Evolutionary conservation across 208 protist genomes (phyloP).

Genomic region (Herpetomonas muscarum): DNA sequence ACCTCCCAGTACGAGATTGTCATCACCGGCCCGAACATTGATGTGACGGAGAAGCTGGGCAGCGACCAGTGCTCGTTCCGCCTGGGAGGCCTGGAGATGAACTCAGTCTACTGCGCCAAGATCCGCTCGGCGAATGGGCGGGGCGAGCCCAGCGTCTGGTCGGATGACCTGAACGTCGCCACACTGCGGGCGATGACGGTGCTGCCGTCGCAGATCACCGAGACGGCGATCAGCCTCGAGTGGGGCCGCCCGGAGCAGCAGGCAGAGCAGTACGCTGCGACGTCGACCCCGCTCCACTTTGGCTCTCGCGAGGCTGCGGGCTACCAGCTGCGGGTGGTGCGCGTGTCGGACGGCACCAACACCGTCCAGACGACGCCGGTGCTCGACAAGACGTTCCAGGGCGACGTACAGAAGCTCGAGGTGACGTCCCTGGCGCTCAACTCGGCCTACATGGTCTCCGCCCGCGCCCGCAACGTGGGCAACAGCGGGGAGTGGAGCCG

Average conservation of each 20-base stretch:
- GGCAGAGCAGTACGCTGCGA: slow-evolving; percentile 23
- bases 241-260: slow-evolving; percentile 72
- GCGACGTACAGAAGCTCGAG: neutral
- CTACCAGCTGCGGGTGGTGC: slow-evolving; percentile 30
- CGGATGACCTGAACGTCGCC: slow-evolving; percentile 43
- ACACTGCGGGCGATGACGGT: slow-evolving; percentile 63
- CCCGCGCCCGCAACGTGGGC: slow-evolving; percentile 46
- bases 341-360: slow-evolving; percentile 1
- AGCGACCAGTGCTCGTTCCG: slow-evolving; percentile 26
- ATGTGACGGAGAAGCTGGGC: slow-evolving; percentile 21
- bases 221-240: slow-evolving; percentile 56
- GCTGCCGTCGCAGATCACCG: slow-evolving; percentile 59
- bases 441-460: slow-evolving; percentile 59
- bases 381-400: slow-evolving; percentile 1
- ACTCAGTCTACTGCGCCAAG: slow-evolving; percentile 54
- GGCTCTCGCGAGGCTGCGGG: slow-evolving; percentile 15
- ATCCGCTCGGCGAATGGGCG: slow-evolving; percentile 63
- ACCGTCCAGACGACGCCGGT: neutral
- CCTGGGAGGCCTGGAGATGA: slow-evolving; percentile 45
- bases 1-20: slow-evolving; percentile 58
- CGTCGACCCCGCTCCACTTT: slow-evolving; percentile 5
- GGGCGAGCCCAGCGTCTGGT: slow-evolving; percentile 59
- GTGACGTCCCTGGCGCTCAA: slow-evolving; percentile 22
- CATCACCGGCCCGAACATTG: slow-evolving; percentile 29
- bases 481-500: slow-evolving; percentile 71